Evolutionary conservation across 768 basidiomycete genomes (phyloP).

Genomic region (Agrocybe praecox): DNA sequence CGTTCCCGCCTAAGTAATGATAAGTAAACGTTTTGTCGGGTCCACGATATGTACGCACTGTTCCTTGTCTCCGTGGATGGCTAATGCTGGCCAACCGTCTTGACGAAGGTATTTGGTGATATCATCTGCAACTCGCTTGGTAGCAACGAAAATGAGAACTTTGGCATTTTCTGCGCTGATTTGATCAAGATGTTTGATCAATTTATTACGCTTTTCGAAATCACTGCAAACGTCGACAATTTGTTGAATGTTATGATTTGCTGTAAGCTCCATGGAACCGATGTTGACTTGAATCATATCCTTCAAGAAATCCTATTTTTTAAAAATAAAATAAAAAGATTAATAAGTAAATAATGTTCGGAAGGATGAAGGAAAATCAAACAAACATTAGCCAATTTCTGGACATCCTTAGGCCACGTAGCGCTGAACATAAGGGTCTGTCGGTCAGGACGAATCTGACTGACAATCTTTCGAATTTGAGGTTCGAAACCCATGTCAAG

Average conservation of each 20-base stretch:
- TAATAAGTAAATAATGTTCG: neutral
- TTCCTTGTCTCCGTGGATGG: constrained; percentile 99
- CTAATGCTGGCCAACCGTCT: constrained; percentile 99
- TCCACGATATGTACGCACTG: constrained; percentile 58
- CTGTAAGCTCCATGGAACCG: constrained; percentile 97
- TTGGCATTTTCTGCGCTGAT: constrained; percentile 98
- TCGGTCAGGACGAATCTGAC: constrained; percentile 96
- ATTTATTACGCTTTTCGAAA: constrained; percentile 94
- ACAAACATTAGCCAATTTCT: constrained; percentile 87
- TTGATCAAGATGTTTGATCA: constrained; percentile 96
- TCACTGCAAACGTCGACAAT: constrained; percentile 96
- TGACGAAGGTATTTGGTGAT: constrained; percentile 96
- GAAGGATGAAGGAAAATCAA: neutral
- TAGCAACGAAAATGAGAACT: constrained; percentile 97
- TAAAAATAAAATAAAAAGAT: no score
- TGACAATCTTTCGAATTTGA: constrained; percentile 97
- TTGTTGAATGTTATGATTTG: constrained; percentile 97
- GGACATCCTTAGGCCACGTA: constrained; percentile 99
- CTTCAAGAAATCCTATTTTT: constrained; percentile 88
- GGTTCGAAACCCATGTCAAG: constrained; percentile 99
- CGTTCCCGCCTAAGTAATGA: constrained; percentile 75
- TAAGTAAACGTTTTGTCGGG: neutral
- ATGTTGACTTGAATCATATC: constrained; percentile 99
- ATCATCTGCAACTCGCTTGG: constrained; percentile 97
- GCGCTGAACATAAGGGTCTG: constrained; percentile 99